These are phyloP conservation scores for Aurinia saxatilis DNA, from an alignment of 345 rosid species.

Conservation along the genomic window DNA sequence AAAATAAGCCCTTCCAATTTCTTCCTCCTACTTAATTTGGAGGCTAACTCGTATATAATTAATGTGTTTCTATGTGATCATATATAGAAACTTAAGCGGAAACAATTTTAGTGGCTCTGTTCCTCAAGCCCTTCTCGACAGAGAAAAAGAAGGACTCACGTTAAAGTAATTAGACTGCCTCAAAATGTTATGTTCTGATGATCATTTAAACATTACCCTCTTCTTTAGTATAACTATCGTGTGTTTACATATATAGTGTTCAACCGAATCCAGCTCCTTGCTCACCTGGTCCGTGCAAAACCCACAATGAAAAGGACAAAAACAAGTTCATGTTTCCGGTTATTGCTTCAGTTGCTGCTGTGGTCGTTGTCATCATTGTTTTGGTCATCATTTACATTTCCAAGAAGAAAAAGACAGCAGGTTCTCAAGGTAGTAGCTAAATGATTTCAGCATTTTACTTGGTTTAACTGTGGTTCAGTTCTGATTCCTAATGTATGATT, in stretches of 20 bases:
- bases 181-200: background rate
- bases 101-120: constrained; percentile 34
- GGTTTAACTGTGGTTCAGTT: too few species aligned
- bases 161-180: constrained; percentile 24
- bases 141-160: constrained; percentile 13
- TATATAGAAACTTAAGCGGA: constrained; percentile 27
- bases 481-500: background rate
- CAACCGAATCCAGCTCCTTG: too few species aligned
- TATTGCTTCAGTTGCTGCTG: constrained; percentile 10
- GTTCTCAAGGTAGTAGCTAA: background rate
- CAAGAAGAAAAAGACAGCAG: background rate
- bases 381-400: background rate
- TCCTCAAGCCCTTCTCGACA: constrained; percentile 31
- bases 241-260: constrained; percentile 18
- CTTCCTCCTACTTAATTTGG: background rate
- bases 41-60: too few species aligned
- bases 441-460: background rate
- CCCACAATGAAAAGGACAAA: background rate
- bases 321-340: background rate
- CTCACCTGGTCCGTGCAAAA: background rate
- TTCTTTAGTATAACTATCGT: too few species aligned
- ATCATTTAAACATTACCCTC: background rate
- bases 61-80: background rate
- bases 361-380: background rate
- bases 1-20: background rate